Conservation (phyloP, 768 basidiomycete genomes). For the Auricularia sp. region DNA sequence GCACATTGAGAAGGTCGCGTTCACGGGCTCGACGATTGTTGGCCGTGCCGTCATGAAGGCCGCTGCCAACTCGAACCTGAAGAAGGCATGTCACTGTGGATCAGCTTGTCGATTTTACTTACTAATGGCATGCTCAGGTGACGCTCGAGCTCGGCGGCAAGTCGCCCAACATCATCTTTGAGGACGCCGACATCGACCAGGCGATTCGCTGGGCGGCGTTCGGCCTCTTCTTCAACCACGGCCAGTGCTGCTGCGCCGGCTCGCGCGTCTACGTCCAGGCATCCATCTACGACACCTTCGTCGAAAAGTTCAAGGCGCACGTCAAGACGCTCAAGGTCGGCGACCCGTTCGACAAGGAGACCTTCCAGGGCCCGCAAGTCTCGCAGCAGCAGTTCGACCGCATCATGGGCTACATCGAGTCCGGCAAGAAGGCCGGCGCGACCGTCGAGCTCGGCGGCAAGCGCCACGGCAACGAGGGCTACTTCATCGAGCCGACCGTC, state of each 20-base stretch:
- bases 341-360: constrained; percentile 67
- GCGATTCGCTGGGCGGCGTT: constrained; percentile 27
- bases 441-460: constrained; percentile 68
- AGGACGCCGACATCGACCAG: constrained; percentile 84
- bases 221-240: constrained; percentile 18
- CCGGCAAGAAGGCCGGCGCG: constrained; percentile 77
- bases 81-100: constrained; percentile 47
- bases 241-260: constrained; percentile 92
- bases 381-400: constrained; percentile 79
- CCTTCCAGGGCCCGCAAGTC: constrained; percentile 75
- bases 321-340: constrained; percentile 65
- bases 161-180: constrained; percentile 80
- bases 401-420: constrained; percentile 80
- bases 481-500: constrained; percentile 67
- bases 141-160: constrained; percentile 94
- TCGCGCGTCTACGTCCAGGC: constrained; percentile 87
- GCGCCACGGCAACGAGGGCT: constrained; percentile 69
- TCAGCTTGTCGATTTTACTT: not conserved
- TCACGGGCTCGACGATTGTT: constrained; percentile 85
- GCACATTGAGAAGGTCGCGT: constrained; percentile 89
- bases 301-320: constrained; percentile 52
- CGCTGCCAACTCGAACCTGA: constrained; percentile 86
- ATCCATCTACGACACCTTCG: constrained; percentile 75
- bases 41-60: constrained; percentile 88
- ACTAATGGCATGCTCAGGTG: constrained; percentile 34